Evolutionary conservation across 2,329 filamentous ascomycete genomes (phyloP), one percentile per base, ranked within the genome.

Genomic region (Fusarium humuli): DNA sequence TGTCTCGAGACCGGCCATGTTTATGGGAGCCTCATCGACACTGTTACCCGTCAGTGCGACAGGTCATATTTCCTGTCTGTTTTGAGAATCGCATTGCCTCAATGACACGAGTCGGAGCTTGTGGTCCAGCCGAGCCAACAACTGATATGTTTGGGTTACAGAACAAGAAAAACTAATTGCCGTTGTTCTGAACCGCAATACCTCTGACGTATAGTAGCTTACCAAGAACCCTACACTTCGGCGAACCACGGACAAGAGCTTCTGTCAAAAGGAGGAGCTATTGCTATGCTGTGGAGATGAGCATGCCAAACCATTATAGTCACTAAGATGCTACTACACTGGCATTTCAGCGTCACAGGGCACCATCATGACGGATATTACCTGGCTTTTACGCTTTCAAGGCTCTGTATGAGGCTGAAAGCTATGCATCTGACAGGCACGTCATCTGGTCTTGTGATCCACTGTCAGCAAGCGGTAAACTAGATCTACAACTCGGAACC

Each of bases 101-200:
- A 32, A 29, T 34, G 16, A 20, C 20, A 25, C 25, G 20, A 14
- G 13, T 41, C 62, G 41, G 61, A 65, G 41, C 54, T 66, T 65
- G 22, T 65, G 62, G 45, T 53, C 62, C 61, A 48, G 32, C 49
- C 49, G 49, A 52, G 49, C 20, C 18, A 52, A 52, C 34, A 37
- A 37, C 34, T n/a, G 34, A 37, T 37, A 34, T 32, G 49, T 49
- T 57, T 22, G 37, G 37, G 34, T 34, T 37, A 37, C 34, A n/a
- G 18, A 37, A 37, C 14, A 20, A 47, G 42, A 40, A 29, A 18
- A 41, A 40, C 7, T 25, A n/a, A 27, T 29, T 41, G n/a, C 23
- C 14, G 27, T 29, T 41, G 7, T 23, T 41, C n/a, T 53, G 23
- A 22, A 53, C 18, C 23, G 7, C 34, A 42, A 53, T 42, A 20